These are phyloP conservation scores for Ophiorrhiza pumila DNA, from an alignment of 257 asterid genomes.

Conservation along the genomic window DNA sequence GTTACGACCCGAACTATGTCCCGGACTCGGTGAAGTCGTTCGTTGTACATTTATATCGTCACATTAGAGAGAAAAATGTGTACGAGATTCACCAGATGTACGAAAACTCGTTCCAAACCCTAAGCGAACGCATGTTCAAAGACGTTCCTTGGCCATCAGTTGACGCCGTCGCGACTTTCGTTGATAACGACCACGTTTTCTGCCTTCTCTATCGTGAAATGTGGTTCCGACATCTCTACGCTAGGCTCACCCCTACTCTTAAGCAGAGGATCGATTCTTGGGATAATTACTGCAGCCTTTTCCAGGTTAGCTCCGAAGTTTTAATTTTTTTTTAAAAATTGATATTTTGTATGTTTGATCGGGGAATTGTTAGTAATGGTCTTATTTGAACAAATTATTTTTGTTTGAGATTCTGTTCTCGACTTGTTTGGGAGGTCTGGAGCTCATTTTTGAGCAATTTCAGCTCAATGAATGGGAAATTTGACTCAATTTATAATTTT, in stretches of 20 bases:
- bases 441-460: not conserved
- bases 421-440: not conserved
- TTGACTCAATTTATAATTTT: too few relatives aligned
- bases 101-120: constrained; percentile 77
- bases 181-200: constrained; percentile 90
- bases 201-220: constrained; percentile 95
- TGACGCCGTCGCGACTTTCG: constrained; percentile 76
- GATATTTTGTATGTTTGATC: not conserved
- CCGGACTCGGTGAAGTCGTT: constrained; percentile 90
- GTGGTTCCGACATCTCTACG: constrained; percentile 95
- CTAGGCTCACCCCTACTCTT: constrained; percentile 75
- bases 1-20: constrained; percentile 74
- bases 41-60: constrained; percentile 84
- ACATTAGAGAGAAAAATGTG: constrained; percentile 93
- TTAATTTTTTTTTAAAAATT: not conserved
- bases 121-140: constrained; percentile 88
- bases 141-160: constrained; percentile 94
- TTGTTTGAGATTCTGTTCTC: not conserved
- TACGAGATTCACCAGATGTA: constrained; percentile 98
- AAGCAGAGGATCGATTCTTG: constrained; percentile 86
- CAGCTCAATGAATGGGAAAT: not conserved
- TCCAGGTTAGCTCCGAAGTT: constrained; percentile 47
- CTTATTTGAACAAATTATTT: not conserved
- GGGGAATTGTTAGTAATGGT: not conserved
- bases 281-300: constrained; percentile 89